Conservation (phyloP, 2,329 filamentous ascomycete species). For the Ceratocystis albifundus region DNA sequence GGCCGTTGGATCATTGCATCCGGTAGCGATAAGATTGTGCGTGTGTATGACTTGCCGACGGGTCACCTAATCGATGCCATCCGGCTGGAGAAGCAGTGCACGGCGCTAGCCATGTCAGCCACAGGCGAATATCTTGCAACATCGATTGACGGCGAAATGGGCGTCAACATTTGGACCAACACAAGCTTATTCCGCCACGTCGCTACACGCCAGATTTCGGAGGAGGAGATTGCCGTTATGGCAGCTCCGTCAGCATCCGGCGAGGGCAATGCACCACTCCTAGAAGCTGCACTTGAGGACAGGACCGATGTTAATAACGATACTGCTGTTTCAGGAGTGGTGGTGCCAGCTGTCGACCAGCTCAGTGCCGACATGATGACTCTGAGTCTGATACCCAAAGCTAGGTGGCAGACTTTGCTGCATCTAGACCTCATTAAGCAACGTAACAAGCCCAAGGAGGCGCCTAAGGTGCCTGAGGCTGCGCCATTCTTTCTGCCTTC, state of each 20-base stretch:
- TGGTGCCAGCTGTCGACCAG: constrained; percentile 55
- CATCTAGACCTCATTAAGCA: constrained; percentile 86
- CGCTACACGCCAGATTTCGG: constrained; percentile 71
- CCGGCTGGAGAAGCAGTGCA: constrained; percentile 65
- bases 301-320: constrained; percentile 46
- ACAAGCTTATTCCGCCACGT: constrained; percentile 81
- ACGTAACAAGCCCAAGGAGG: constrained; percentile 86
- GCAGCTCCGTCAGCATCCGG: constrained; percentile 65
- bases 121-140: constrained; percentile 94
- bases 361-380: constrained; percentile 75
- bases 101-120: constrained; percentile 71
- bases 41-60: constrained; percentile 91
- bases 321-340: constrained; percentile 40
- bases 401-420: constrained; percentile 85
- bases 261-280: constrained; percentile 62
- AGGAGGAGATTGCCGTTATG: constrained; percentile 57
- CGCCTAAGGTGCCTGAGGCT: constrained; percentile 83
- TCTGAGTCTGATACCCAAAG: constrained; percentile 77
- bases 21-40: constrained; percentile 65
- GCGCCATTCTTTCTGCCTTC: constrained; percentile 90
- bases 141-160: constrained; percentile 66
- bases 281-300: constrained; percentile 39
- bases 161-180: constrained; percentile 95
- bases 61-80: constrained; percentile 92
- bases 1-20: constrained; percentile 88